Base-by-base conservation (phyloP, 73 alveolate genomes). In the Urostyla sp. region DNA sequence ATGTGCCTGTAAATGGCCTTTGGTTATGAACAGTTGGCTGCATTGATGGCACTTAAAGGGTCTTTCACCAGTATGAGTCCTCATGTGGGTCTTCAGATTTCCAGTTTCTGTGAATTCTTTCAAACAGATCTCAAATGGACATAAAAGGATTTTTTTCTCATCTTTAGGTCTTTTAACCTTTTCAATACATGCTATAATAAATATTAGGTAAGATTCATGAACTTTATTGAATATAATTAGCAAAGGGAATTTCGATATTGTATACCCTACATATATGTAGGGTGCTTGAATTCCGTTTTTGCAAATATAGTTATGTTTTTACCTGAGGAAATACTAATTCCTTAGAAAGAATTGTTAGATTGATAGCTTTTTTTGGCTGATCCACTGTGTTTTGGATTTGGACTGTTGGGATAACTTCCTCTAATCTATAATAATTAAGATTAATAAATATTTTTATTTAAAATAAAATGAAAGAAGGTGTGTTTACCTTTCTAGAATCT, bases 31-130 rank as follows among this genome's bases (percentile, higher is more conserved):
- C 18, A 60, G 44, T 53, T 84, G 82, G 13, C 66, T 57, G 44
- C 95, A 88, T 23, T 52, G 21, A 67, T 38, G n/a, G 72, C 95
- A 88, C 54, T 44, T 73, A 75, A 81, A 88, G 18, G 95, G 95
- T 4, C 92, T n/a, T 69, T 88, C 95, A 0, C 95, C 95, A 23
- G 95, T 88, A 69, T 94, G 98, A 1, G 97, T 94, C 52, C 98
- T 91, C 84, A 94, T 50, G 74, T 94, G 98, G 0, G 98, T 94
- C 67, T 91, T 94, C 56, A 94, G 60, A 56, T 94, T 94, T 74
- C 94, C 94, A 53, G 92, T 88, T 50, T 88, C 92, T 32, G 96
- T 78, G 32, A 88, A 88, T 50, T 69, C 76, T 50, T 88, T 88
- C 16, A 52, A 73, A 40, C 95, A 88, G 13, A 21, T 27, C n/a